These are phyloP conservation scores for Candolleomyces efflorescens DNA, from an alignment of 768 basidiomycete species.

Conservation along the genomic window DNA sequence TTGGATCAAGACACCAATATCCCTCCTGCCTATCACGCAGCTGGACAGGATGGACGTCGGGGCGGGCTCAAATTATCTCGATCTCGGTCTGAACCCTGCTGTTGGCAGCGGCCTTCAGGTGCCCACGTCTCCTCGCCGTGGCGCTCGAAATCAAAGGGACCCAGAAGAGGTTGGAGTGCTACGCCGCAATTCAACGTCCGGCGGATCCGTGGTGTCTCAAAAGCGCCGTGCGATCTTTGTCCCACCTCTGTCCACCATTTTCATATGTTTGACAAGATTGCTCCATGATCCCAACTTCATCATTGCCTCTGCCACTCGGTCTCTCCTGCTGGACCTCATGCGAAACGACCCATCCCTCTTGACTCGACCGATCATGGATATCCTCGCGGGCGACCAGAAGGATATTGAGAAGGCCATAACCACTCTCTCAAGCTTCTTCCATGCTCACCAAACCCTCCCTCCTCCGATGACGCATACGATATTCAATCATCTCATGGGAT, in stretches of 20 bases:
- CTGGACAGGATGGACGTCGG: constrained; percentile 46
- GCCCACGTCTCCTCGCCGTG: constrained; percentile 22
- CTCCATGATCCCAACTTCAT: constrained; percentile 48
- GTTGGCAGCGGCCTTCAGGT: constrained; percentile 25
- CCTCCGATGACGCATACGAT: constrained; percentile 61
- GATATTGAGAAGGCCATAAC: constrained; percentile 45
- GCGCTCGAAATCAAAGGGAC: constrained; percentile 12
- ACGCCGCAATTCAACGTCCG: constrained; percentile 54
- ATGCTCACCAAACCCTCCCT: constrained; percentile 52
- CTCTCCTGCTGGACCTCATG: constrained; percentile 60
- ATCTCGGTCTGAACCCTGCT: not conserved
- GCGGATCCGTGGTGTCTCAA: constrained; percentile 37
- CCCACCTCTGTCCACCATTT: constrained; percentile 49
- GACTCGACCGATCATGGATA: constrained; percentile 56
- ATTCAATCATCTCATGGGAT: constrained; percentile 69
- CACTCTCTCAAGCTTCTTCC: constrained; percentile 52
- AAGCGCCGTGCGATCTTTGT: constrained; percentile 69
- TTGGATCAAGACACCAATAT: constrained; percentile 61
- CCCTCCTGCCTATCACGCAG: constrained; percentile 54
- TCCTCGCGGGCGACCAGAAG: constrained; percentile 47
- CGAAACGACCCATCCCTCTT: constrained; percentile 72
- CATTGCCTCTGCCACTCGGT: constrained; percentile 54
- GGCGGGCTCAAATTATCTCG: constrained; percentile 1
- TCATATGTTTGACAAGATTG: constrained; percentile 50
- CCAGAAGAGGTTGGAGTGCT: constrained; percentile 34